Evolutionary conservation across 805 yeast species (phyloP).

Genomic region (Sugiyamaella qingdaonensis): DNA sequence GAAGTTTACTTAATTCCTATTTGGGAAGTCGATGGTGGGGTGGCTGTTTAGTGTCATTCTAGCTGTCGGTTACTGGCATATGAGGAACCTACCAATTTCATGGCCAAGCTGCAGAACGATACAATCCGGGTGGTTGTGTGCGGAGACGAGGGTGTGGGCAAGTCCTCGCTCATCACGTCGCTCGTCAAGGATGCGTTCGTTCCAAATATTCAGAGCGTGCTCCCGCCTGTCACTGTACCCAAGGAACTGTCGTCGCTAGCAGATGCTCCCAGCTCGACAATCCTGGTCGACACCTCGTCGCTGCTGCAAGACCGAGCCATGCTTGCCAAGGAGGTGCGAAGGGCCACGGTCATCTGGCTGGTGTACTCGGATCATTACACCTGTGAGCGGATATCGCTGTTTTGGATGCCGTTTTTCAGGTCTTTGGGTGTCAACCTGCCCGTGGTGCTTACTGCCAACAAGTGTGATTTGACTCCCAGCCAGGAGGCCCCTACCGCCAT

Average conservation of each 20-base stretch:
- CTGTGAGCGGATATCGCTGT: slow-evolving; percentile 82
- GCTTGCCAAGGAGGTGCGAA: slow-evolving; percentile 68
- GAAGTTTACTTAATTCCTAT: neutral
- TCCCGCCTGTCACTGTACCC: slow-evolving; percentile 85
- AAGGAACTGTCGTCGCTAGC: slow-evolving; percentile 52
- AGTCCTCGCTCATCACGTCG: slow-evolving; percentile 61
- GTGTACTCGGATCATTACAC: slow-evolving; percentile 93
- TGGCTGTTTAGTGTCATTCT: neutral
- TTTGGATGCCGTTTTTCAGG: slow-evolving; percentile 93
- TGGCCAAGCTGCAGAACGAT: slow-evolving; percentile 13
- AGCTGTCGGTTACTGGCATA: neutral
- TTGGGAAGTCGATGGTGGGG: neutral
- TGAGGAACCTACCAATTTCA: neutral
- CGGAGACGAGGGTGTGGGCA: slow-evolving; percentile 71
- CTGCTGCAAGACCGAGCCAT: slow-evolving; percentile 51
- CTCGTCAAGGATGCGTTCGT: slow-evolving; percentile 78
- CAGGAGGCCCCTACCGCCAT: slow-evolving; percentile 44
- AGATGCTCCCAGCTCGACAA: slow-evolving; percentile 40
- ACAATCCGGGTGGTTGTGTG: slow-evolving; percentile 77
- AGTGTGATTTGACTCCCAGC: slow-evolving; percentile 45
- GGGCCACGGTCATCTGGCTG: slow-evolving; percentile 91
- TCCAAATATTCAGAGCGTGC: slow-evolving; percentile 67
- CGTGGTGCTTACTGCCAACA: slow-evolving; percentile 84
- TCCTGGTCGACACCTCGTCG: slow-evolving; percentile 73
- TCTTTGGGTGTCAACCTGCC: slow-evolving; percentile 93